Percentiles rank a stretch among this genome's conserved stretches.
These are phyloP conservation scores for Macaranga tanarius DNA, from an alignment of 441 rosid genomes.

Conservation along the genomic window DNA sequence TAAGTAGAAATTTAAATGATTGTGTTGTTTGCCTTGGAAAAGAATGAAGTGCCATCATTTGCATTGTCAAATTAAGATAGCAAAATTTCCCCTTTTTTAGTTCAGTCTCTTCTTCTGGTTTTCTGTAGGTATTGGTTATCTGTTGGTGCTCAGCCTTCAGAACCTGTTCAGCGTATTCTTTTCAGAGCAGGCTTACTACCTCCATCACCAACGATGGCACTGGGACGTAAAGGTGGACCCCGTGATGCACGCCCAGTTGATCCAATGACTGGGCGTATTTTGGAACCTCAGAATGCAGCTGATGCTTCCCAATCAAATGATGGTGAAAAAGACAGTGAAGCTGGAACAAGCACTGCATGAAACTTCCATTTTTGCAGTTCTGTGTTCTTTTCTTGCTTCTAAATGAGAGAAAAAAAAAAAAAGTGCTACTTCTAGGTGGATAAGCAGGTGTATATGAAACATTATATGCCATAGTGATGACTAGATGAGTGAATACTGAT, in stretches of 20 bases:
- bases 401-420: neutral
- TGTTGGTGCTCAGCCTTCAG: conserved; percentile 93
- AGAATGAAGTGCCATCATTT: neutral
- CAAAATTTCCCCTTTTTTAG: neutral
- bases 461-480: neutral
- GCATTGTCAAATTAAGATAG: neutral
- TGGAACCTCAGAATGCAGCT: conserved; percentile 36
- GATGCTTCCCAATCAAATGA: conserved; percentile 25
- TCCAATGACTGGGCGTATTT: conserved; percentile 70
- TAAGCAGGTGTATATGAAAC: neutral
- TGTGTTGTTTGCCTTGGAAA: neutral
- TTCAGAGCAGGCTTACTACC: conserved; percentile 87
- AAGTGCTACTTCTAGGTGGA: neutral
- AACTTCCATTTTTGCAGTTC: neutral
- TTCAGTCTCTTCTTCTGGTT: neutral
- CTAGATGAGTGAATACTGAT: neutral
- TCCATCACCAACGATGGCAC: conserved; percentile 78
- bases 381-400: neutral
- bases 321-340: conserved; percentile 7
- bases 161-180: conserved; percentile 76
- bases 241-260: conserved; percentile 71
- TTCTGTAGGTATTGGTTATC: conserved; percentile 81
- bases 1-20: neutral
- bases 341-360: conserved; percentile 19
- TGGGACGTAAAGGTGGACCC: conserved; percentile 86